Conservation (phyloP, 2,329 filamentous ascomycete species). For the Byssoonygena ceratinophila region DNA sequence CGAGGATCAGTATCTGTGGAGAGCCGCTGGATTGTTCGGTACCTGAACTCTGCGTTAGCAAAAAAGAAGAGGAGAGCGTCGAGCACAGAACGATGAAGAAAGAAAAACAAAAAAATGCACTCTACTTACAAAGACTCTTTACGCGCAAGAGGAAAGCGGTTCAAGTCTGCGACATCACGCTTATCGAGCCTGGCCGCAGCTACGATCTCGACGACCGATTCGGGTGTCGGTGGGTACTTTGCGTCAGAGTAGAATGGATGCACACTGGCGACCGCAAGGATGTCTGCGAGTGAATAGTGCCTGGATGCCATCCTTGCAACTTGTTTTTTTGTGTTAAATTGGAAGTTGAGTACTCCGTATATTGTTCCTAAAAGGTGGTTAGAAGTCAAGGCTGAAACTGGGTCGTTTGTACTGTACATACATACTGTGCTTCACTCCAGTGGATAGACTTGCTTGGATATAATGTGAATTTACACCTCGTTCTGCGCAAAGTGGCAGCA, state of each 20-base stretch:
- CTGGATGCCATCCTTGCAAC: not conserved
- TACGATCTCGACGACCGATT: conserved; percentile 8
- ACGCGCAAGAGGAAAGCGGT: conserved; percentile 2
- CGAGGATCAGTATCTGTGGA: conserved; percentile 25
- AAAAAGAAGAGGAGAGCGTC: not conserved
- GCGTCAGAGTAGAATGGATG: conserved; percentile 31
- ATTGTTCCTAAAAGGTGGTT: too few species aligned
- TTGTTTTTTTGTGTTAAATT: too few species aligned
- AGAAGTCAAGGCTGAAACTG: too few species aligned
- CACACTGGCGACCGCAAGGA: conserved; percentile 27
- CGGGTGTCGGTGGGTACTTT: conserved; percentile 26
- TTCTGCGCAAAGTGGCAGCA: too few species aligned
- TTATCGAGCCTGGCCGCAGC: not conserved
- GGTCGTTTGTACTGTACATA: too few species aligned
- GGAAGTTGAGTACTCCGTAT: too few species aligned
- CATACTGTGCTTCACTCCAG: too few species aligned
- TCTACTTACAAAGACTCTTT: conserved; percentile 12
- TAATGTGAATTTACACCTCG: too few species aligned
- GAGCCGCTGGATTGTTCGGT: conserved; percentile 29
- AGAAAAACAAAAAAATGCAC: not conserved
- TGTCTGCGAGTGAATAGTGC: conserved; percentile 22
- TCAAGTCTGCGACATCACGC: not conserved
- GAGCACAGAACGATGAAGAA: not conserved
- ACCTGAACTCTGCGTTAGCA: conserved; percentile 22
- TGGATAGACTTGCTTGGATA: too few species aligned